Evolutionary conservation across 2,329 filamentous ascomycete species (phyloP), one percentile per base, ranked within the genome.

Genomic region (Penicillium sp.): DNA sequence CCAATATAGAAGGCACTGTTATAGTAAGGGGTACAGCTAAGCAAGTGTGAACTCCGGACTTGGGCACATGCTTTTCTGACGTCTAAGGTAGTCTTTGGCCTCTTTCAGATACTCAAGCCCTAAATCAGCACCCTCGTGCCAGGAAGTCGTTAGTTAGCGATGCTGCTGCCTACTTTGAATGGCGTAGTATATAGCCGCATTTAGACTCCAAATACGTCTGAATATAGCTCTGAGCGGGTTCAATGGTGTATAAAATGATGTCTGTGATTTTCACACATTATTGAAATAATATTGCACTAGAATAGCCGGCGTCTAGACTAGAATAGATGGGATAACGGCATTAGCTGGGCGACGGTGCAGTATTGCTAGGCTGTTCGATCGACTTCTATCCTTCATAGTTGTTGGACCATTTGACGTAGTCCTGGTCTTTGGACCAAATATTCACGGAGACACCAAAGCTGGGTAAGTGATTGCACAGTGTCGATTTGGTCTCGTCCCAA

Each of bases 91-190:
- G 4, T 61, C 59, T 28, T 61, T 60, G 3, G 60, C 60, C 21
- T 60, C 59, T 34, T 59, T 61, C 29, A 63, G 41, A 41, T 63
- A 61, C 41, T 56, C 48, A 24, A 63, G 38, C 3, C 60, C 60
- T 38, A 63, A 21, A 33, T 63, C 60, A 7, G 54, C 47, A 12
- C 59, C 51, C 41, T 63, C 42, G 42, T n/a, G n/a, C n/a, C n/a
- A n/a, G n/a, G n/a, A n/a, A n/a, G 34, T 63, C 60, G 33, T 63
- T 63, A 7, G 60, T 59, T 16, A 63, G 52, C 6, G 60, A 63
- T 10, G 60, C 60, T 6, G 60, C 60, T 4, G 60, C 60, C 60
- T 63, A n/a, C 60, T 63, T 44, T 63, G 60, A 8, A 63, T 61
- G n/a, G 60, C 56, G 49, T 61, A 63, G 43, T 63, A 63, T 15